These are phyloP conservation scores for Strobilomyces dryophilus DNA, from an alignment of 768 basidiomycete species.

Conservation along the genomic window DNA sequence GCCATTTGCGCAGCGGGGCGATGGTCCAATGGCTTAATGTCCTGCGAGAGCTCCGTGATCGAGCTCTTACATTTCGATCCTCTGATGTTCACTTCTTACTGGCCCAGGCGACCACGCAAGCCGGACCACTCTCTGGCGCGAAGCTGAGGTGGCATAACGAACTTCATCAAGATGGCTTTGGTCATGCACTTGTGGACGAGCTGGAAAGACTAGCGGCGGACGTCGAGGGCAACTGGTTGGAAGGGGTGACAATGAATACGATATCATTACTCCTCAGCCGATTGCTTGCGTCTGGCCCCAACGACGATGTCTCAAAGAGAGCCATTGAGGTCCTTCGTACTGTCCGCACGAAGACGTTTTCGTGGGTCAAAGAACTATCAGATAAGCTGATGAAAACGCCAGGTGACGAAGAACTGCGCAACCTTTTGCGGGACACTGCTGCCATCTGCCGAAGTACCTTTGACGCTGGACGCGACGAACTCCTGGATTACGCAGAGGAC, in stretches of 20 bases:
- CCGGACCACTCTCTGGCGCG: constrained; percentile 27
- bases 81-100: constrained; percentile 41
- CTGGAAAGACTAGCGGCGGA: not conserved
- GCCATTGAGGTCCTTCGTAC: not conserved
- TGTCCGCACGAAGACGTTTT: not conserved
- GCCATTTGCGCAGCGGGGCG: constrained; percentile 40
- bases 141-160: constrained; percentile 39
- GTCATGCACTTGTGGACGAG: not conserved
- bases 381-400: not conserved
- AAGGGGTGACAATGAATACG: not conserved
- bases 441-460: not conserved
- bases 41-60: constrained; percentile 38
- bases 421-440: not conserved
- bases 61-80: constrained; percentile 35
- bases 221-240: not conserved
- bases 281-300: not conserved
- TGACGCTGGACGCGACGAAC: not conserved
- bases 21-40: constrained; percentile 26
- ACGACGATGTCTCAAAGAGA: not conserved
- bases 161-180: constrained; percentile 9
- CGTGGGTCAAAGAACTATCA: not conserved
- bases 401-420: not conserved
- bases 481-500: not conserved
- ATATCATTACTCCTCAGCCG: not conserved
- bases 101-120: constrained; percentile 43